These are phyloP conservation scores for Triangularia verruculosa DNA, from an alignment of 2,329 filamentous ascomycete genomes.

Conservation along the genomic window DNA sequence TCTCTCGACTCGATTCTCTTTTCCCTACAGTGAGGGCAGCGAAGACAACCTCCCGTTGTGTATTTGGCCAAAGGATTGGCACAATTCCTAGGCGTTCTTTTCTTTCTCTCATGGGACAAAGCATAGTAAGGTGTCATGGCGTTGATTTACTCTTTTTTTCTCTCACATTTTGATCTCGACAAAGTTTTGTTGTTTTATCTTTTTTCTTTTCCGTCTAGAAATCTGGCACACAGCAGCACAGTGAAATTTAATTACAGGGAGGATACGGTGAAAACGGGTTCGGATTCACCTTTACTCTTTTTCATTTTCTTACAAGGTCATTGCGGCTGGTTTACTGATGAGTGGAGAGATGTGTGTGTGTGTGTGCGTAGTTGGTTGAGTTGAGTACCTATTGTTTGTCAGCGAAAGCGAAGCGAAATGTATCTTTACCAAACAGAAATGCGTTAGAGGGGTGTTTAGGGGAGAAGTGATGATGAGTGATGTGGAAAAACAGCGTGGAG, in stretches of 20 bases:
- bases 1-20: slow-evolving; percentile 32
- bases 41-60: slow-evolving; percentile 39
- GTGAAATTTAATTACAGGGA: slow-evolving; percentile 24
- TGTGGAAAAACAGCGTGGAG: neutral
- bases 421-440: neutral
- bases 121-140: slow-evolving; percentile 59
- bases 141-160: slow-evolving; percentile 38
- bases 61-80: slow-evolving; percentile 48
- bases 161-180: slow-evolving; percentile 27
- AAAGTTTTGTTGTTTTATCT: slow-evolving; percentile 4
- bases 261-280: neutral
- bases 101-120: slow-evolving; percentile 42
- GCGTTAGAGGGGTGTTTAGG: neutral
- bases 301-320: slow-evolving; percentile 5
- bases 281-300: slow-evolving; percentile 3
- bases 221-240: slow-evolving; percentile 26
- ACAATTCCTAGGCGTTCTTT: slow-evolving; percentile 44
- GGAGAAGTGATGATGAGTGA: neutral
- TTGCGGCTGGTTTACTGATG: neutral
- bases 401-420: neutral
- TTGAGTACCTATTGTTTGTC: neutral
- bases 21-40: slow-evolving; percentile 32
- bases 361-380: neutral
- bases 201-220: slow-evolving; percentile 24
- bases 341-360: neutral